Evolutionary conservation across 352 stramenopile genomes (phyloP), one percentile per base, ranked within the genome.

Genomic region (Blastocystis sp.): DNA sequence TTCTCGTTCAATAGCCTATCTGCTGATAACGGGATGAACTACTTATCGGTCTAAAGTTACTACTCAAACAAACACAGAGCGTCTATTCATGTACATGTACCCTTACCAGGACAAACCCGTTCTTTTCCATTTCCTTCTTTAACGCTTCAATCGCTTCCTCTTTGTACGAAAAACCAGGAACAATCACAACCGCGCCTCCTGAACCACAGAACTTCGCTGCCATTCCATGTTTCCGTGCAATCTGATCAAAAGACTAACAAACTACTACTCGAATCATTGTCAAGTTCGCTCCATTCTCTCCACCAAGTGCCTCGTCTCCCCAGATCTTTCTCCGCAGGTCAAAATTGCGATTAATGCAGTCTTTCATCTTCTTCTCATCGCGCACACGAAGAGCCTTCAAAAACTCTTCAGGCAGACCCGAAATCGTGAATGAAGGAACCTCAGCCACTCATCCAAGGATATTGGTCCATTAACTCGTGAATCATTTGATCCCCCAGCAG

Each of bases 291-390:
- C 73, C 55, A 30, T 13, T 55, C 16, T 66, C 43, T 4, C 65
- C 30, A 13, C 91, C 91, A 5, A 93, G 75, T 41, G 88, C 91
- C 5, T 64, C 90, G 66, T 92, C 91, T 8, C 89, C 90, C 90
- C 91, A 93, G 2, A 93, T 63, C 16, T 63, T 50, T 7, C 91
- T 90, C 0, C 91, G 68, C 4, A 91, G 41, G 11, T 75, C 30
- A 41, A 93, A 93, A 65, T 93, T 93, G 4, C 66, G 64, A 18
- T 91, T 76, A 43, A 93, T 91, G n/a, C 92, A 88, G 0, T 43
- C 59, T 6, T 68, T 88, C 79, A 91, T 90, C n/a, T 11, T 26
- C 11, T 65, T 62, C 11, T 85, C 81, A 53, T 69, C 20, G n/a
- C 63, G 34, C 37, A n/a, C 37, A 30, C 82, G 8, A 37, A 76